These are phyloP conservation scores for Phytopythium delawarense DNA, from an alignment of 352 stramenopile species.

Conservation along the genomic window DNA sequence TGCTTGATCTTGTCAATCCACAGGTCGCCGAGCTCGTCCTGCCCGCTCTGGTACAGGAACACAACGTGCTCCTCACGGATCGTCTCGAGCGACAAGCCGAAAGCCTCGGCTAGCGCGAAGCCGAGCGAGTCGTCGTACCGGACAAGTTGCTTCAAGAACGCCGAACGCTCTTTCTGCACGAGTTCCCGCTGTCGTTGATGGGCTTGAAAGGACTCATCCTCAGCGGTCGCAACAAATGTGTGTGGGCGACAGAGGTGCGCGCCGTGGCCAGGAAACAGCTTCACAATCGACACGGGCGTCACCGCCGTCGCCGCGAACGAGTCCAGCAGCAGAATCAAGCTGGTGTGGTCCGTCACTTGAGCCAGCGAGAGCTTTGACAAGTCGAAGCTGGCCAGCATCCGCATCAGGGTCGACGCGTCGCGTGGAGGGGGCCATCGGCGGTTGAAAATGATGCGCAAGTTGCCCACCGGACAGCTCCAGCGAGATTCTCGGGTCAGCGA, in stretches of 20 bases:
- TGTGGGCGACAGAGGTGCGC: slow-evolving; percentile 51
- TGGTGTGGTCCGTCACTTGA: slow-evolving; percentile 59
- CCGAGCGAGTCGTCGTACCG: slow-evolving; percentile 59
- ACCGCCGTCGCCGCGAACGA: slow-evolving; percentile 71
- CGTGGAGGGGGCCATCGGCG: slow-evolving; percentile 57
- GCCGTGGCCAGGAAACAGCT: slow-evolving; percentile 51
- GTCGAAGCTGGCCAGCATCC: slow-evolving; percentile 35
- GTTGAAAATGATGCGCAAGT: slow-evolving; percentile 41
- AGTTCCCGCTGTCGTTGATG: slow-evolving; percentile 18
- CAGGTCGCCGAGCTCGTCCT: slow-evolving; percentile 63
- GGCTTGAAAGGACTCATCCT: not conserved
- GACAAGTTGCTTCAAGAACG: slow-evolving; percentile 71
- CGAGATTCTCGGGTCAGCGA: slow-evolving; percentile 35
- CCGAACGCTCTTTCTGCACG: slow-evolving; percentile 43
- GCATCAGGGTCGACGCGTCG: slow-evolving; percentile 43
- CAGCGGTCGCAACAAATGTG: slow-evolving; percentile 35
- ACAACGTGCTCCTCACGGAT: slow-evolving; percentile 79
- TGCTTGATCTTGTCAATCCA: slow-evolving; percentile 72
- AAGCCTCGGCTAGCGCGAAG: slow-evolving; percentile 67
- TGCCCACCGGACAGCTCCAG: slow-evolving; percentile 46
- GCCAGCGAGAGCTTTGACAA: slow-evolving; percentile 29
- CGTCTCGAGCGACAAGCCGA: slow-evolving; percentile 60
- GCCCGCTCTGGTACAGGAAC: slow-evolving; percentile 74
- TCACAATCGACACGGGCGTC: slow-evolving; percentile 65
- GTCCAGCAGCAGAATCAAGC: slow-evolving; percentile 74